A percentile compares a stretch with the other conserved stretches of the same genome.
Evolutionary conservation across 768 basidiomycete genomes (phyloP).

Genomic region (Boletus insuetus): DNA sequence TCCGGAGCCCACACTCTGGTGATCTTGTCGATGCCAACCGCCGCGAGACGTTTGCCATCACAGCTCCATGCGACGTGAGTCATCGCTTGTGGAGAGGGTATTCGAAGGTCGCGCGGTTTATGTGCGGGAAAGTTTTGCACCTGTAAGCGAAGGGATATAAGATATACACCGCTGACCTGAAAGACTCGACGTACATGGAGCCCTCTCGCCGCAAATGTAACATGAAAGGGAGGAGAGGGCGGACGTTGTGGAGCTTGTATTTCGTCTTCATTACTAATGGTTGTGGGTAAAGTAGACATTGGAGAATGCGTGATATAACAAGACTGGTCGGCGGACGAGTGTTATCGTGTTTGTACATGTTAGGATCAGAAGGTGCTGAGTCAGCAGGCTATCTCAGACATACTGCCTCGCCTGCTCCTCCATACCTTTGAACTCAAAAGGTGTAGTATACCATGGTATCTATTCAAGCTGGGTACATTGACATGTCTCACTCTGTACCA

Average conservation of each 20-base stretch:
- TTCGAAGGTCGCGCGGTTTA: slow-evolving; percentile 71
- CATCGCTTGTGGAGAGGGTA: slow-evolving; percentile 61
- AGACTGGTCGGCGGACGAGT: neutral
- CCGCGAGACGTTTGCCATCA: slow-evolving; percentile 77
- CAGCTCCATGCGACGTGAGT: slow-evolving; percentile 83
- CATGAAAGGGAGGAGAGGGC: slow-evolving; percentile 71
- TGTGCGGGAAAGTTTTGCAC: slow-evolving; percentile 78
- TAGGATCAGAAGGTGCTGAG: slow-evolving; percentile 14
- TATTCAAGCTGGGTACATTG: slow-evolving; percentile 20
- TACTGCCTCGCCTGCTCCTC: too few species aligned
- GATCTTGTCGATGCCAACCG: slow-evolving; percentile 79
- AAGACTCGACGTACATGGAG: slow-evolving; percentile 56
- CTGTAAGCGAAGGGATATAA: slow-evolving; percentile 36
- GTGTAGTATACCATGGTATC: neutral
- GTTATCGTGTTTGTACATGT: slow-evolving; percentile 23
- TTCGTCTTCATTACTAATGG: slow-evolving; percentile 51
- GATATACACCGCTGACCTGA: slow-evolving; percentile 5
- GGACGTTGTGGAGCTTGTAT: slow-evolving; percentile 54
- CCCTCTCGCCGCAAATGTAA: slow-evolving; percentile 65
- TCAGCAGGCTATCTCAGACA: too few species aligned
- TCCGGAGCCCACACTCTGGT: slow-evolving; percentile 78
- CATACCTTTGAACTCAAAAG: neutral
- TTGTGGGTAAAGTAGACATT: slow-evolving; percentile 26
- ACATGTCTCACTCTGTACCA: slow-evolving; percentile 33
- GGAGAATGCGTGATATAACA: neutral